A percentile compares a stretch with the other conserved stretches of the same genome.
These are phyloP conservation scores for Lumnitzera littorea DNA, from an alignment of 345 rosid genomes.

Conservation along the genomic window DNA sequence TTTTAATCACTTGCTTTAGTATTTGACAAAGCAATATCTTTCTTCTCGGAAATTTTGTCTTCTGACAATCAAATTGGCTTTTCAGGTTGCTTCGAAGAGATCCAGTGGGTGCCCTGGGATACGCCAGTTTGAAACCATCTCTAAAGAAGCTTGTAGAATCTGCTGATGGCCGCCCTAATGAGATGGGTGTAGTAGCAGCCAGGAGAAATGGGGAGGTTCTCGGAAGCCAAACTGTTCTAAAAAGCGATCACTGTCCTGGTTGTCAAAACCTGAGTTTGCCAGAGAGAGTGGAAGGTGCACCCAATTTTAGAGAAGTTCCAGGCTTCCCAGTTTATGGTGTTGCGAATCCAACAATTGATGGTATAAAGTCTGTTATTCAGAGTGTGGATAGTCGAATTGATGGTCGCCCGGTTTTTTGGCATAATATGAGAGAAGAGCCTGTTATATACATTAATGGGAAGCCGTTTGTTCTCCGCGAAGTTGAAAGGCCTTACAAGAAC, in stretches of 20 bases:
- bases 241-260: slow-evolving; percentile 98
- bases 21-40: no score
- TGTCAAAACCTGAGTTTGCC: slow-evolving; percentile 70
- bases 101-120: slow-evolving; percentile 98
- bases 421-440: slow-evolving; percentile 98
- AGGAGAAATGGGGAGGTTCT: slow-evolving; percentile 89
- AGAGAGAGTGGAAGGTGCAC: slow-evolving; percentile 98
- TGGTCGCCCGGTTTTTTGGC: slow-evolving; percentile 86
- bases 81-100: slow-evolving; percentile 89
- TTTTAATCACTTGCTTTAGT: neutral
- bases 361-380: slow-evolving; percentile 72
- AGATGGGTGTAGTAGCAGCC: slow-evolving; percentile 88
- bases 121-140: slow-evolving; percentile 63
- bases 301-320: slow-evolving; percentile 94
- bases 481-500: slow-evolving; percentile 92
- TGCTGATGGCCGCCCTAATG: slow-evolving; percentile 79
- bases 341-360: slow-evolving; percentile 96
- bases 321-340: slow-evolving; percentile 98
- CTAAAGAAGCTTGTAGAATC: slow-evolving; percentile 66
- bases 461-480: slow-evolving; percentile 98
- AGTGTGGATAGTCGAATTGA: slow-evolving; percentile 82
- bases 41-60: neutral
- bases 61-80: neutral
- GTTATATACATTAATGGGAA: slow-evolving; percentile 93
- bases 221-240: slow-evolving; percentile 94